These are phyloP conservation scores for Closterium sp. DNA, from an alignment of 139 green algal genomes.

Conservation along the genomic window DNA sequence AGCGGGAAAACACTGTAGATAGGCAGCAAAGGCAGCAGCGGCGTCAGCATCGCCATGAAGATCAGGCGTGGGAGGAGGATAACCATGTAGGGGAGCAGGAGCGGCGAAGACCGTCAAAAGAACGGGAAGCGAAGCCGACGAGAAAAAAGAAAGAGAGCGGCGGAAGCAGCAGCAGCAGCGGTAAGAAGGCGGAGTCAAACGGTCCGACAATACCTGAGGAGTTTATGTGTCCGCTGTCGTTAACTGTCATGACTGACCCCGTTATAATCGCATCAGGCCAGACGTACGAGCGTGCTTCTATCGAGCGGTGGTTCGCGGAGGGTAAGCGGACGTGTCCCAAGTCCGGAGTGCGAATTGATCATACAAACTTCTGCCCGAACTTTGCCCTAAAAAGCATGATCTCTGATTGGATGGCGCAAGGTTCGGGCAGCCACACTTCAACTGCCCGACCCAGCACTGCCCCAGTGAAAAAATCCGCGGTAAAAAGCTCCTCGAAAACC, in stretches of 20 bases:
- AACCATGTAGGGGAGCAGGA: background rate
- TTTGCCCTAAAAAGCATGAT: constrained; percentile 27
- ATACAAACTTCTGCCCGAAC: constrained; percentile 37
- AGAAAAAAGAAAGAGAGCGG: background rate
- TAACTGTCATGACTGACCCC: constrained; percentile 44
- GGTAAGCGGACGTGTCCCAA: constrained; percentile 33
- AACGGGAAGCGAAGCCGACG: background rate
- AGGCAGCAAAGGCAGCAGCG: background rate
- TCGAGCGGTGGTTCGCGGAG: constrained; percentile 35
- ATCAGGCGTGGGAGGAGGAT: background rate
- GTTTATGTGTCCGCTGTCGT: constrained; percentile 41
- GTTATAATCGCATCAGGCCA: constrained; percentile 50
- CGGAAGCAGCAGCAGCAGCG: background rate
- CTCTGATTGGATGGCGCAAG: constrained; percentile 10
- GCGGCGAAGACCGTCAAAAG: background rate
- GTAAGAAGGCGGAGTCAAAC: background rate
- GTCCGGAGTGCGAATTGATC: constrained; percentile 4
- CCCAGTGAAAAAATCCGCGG: background rate
- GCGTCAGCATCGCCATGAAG: background rate
- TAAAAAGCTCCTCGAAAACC: background rate
- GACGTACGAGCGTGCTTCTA: constrained; percentile 50
- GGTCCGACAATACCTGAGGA: constrained; percentile 12
- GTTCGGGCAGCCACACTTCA: background rate
- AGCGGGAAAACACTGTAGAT: background rate
- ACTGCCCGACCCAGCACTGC: background rate